Conservation (phyloP, 2,329 filamentous ascomycete species). For the Neopestalotiopsis rosae region DNA sequence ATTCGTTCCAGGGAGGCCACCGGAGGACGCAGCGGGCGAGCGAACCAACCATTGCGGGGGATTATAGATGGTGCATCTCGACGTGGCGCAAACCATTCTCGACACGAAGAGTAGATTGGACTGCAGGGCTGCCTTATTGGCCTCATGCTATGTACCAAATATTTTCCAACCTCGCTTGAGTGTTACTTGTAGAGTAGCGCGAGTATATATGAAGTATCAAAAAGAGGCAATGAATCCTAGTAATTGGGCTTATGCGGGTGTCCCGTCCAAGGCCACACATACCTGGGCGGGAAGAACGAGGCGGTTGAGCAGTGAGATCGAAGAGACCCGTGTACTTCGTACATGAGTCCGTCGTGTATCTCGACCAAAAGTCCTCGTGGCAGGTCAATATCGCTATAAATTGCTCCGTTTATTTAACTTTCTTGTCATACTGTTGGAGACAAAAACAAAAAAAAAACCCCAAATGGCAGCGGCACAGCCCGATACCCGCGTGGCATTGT, state of each 20-base stretch:
- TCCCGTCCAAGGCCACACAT: background rate
- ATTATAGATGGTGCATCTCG: background rate
- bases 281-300: background rate
- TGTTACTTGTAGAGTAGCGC: background rate
- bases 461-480: background rate
- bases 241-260: background rate
- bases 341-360: background rate
- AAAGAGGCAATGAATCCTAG: background rate
- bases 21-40: background rate
- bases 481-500: background rate
- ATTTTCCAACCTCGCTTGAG: background rate
- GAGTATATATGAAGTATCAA: background rate
- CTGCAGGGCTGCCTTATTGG: conserved; percentile 1
- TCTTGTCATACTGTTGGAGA: background rate
- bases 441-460: background rate
- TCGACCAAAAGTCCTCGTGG: background rate
- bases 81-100: background rate
- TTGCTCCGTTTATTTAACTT: background rate
- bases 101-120: background rate
- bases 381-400: background rate
- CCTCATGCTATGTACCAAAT: background rate
- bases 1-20: background rate
- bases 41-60: background rate
- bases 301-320: background rate
- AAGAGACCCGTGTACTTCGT: background rate